Conservation (phyloP, 2,329 filamentous ascomycete species). For the Pseudogymnoascus verrucosus region DNA sequence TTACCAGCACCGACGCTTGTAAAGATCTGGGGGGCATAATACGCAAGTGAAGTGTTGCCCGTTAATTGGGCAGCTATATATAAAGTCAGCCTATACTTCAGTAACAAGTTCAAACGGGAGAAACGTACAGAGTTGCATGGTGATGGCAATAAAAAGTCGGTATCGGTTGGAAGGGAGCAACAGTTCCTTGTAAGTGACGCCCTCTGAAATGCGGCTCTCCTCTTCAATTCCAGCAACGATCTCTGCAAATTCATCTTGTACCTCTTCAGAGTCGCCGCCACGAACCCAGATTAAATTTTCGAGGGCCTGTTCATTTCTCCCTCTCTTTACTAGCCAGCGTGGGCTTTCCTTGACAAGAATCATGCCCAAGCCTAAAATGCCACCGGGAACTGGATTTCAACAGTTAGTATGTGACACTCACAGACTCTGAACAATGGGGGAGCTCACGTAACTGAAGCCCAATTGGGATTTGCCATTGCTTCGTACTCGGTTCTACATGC, state of each 20-base stretch:
- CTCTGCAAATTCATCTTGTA: conserved; percentile 33
- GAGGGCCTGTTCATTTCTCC: conserved; percentile 37
- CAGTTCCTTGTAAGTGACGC: conserved; percentile 38
- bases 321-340: conserved; percentile 42
- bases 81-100: not conserved
- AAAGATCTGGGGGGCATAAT: conserved; percentile 46
- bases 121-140: conserved; percentile 37
- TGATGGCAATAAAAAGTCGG: conserved; percentile 39
- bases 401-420: not conserved
- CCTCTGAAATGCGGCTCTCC: conserved; percentile 37
- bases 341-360: conserved; percentile 40
- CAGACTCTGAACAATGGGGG: not conserved
- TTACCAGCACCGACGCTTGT: conserved; percentile 40
- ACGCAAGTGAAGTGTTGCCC: conserved; percentile 43
- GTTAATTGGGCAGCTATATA: conserved; percentile 34
- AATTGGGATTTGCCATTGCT: conserved; percentile 44
- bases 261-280: conserved; percentile 34
- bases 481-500: conserved; percentile 30
- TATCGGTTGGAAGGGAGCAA: conserved; percentile 40
- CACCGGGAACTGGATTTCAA: conserved; percentile 32
- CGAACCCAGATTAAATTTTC: conserved; percentile 44
- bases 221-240: conserved; percentile 40
- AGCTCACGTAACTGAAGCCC: conserved; percentile 27
- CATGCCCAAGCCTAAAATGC: conserved; percentile 40
- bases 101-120: not conserved